Evolutionary conservation across 2,329 filamentous ascomycete species (phyloP), one percentile per base, ranked within the genome.

Genomic region (Paecilomyces dactylethromorphus): DNA sequence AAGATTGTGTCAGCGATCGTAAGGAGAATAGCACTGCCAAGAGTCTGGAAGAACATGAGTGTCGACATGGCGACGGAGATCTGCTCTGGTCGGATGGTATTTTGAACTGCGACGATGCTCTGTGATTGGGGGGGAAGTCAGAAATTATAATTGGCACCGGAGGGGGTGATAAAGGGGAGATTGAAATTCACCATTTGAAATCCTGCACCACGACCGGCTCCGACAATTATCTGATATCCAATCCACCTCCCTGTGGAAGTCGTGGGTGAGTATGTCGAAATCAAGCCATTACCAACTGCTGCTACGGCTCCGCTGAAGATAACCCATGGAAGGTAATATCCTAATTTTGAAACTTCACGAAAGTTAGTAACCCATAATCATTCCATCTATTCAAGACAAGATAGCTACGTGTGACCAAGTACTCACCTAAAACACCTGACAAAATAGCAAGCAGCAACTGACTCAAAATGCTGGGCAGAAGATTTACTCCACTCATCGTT

Each of bases 1-100:
- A 90, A 89, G 53, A 89, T 79, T 21, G 86, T 84, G 69, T 90
- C 85, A 0, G 83, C 83, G 10, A 88, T 83, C 5, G 84, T 82
- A 54, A 90, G 82, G 63, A 84, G 84, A 24, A 90, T 73, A 1
- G 87, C 85, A 3, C 87, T 87, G 49, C 87, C 87, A 3, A 90
- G 78, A 1, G 80, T 79, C 67, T 89, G 85, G 74, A 84, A 85
- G 73, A 90, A 88, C 61, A 81, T 75, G 29, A 54, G 68, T 50
- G 76, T 64, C 3, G 75, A 70, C 61, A 77, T 78, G 2, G 71
- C 76, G 3, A 71, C 68, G 1, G 77, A 74, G n/a, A 78, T 59
- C 49, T 77, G 68, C 12, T 66, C 64, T 1, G 71, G 59, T 4
- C 65, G 60, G 1, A 78, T 62, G 1, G 69, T 64, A 29, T 76